Base-by-base conservation (phyloP, 495 filamentous ascomycete genomes). In the Aspergillus avenaceus region DNA sequence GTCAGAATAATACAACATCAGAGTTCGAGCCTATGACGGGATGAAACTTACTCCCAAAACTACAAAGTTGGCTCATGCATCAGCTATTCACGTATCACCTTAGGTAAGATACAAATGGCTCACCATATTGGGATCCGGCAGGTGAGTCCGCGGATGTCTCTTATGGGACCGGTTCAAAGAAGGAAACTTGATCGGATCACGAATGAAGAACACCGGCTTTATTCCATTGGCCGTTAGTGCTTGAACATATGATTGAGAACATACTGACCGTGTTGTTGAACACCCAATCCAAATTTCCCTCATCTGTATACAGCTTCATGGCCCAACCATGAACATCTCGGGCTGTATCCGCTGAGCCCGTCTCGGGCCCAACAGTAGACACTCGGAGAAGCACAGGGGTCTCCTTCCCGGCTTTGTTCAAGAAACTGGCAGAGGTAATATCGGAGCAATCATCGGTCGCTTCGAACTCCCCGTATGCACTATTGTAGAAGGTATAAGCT, bases 271-370 rank as follows among this genome's bases (percentile, higher is more conserved):
- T 44, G 60, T 79, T 72, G 61, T 81, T 80, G 56, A 73, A 77
- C 8, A 85, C 81, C 66, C 76, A 80, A 50, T 88, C 85, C 70
- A 77, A 80, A 55, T 87, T 87, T 12, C 84, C 85, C 54, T 91
- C 82, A 9, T 84, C 69, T 4, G 86, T 88, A 58, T 84, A 87
- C 66, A 88, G 80, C 69, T 86, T 87, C 60, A 84, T 59, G 8
- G 82, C 74, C 55, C 78, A 84, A 2, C 84, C 84, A 46, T 80
- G 63, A 14, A 78, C 76, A 63, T 86, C 82, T 5, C 84, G 71
- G 0, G 74, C 67, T 0, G 73, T 76, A 41, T 86, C 84, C 22
- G 81, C 55, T 11, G 76, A 83, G 6, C 82, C 83, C 50, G 75
- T 72, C 59, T 83, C 82, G 21, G 71, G 71, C 21, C 71, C 80